Conservation (phyloP, 2,329 filamentous ascomycete species). For the Aureobasidium mangrovei region DNA sequence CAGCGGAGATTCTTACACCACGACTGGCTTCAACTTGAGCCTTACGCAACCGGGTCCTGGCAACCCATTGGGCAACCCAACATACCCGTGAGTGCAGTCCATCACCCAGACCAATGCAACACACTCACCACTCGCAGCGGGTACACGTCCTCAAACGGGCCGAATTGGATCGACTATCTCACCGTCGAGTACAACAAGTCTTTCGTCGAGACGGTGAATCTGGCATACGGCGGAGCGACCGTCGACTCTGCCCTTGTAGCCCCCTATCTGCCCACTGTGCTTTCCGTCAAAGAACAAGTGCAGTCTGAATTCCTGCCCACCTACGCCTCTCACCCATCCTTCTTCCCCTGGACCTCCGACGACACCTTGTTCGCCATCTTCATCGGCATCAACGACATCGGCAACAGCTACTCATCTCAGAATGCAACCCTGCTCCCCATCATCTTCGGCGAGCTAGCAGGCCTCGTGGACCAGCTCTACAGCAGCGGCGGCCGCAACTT, state of each 20-base stretch:
- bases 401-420: constrained; percentile 38
- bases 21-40: constrained; percentile 49
- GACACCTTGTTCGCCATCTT: constrained; percentile 44
- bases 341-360: constrained; percentile 35
- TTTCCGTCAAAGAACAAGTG: constrained; percentile 46
- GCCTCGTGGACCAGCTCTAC: constrained; percentile 35
- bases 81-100: constrained; percentile 32
- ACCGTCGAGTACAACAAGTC: constrained; percentile 38
- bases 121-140: constrained; percentile 14
- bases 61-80: constrained; percentile 55
- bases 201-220: constrained; percentile 42
- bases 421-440: constrained; percentile 27
- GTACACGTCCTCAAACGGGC: constrained; percentile 32
- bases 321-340: constrained; percentile 30
- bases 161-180: constrained; percentile 48
- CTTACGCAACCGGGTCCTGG: constrained; percentile 42
- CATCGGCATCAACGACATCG: constrained; percentile 51
- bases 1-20: constrained; percentile 52
- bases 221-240: constrained; percentile 41
- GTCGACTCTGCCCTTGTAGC: constrained; percentile 40
- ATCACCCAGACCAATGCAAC: not conserved
- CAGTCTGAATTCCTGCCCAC: constrained; percentile 33
- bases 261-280: constrained; percentile 42
- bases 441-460: constrained; percentile 32
- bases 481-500: constrained; percentile 41